Base-by-base conservation (phyloP, 2,329 filamentous ascomycete species). In the Microsporum canis region DNA sequence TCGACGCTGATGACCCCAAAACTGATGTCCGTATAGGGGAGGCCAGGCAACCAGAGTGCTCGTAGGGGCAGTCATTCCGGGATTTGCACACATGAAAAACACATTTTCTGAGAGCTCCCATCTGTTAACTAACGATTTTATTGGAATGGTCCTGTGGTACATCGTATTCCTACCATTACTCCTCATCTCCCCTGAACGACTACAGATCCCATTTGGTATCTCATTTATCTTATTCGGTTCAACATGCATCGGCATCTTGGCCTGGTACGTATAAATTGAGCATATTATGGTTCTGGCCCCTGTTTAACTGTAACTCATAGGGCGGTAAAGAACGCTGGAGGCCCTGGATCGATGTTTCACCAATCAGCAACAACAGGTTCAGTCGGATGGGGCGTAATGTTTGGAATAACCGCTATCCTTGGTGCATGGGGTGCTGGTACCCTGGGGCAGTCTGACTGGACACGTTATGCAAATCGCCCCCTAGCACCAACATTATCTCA, bases 381-480 rank as follows among this genome's bases (percentile, higher is more conserved):
- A 0, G 36, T 76, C 1, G 73, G 71, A 12, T 77, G 74, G 73
- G 67, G 69, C 33, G 71, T 73, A 38, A 65, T 76, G 47, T 66
- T 71, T 36, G 76, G 74, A 6, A 71, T 78, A 55, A 77, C 74
- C 8, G 73, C 73, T 0, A 71, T 74, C 3, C 75, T 79, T 23
- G 78, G 77, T 3, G 69, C 71, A 31, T 77, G 78, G 57, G 74
- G 76, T 4, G 75, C 76, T 3, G 77, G 77, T 2, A 34, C 57
- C 23, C 57, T 68, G 78, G 39, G 73, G 74, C 12, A 80, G 78
- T 64, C 77, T 77, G 77, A 79, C 67, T 79, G 75, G 65, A 72
- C 75, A 1, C 73, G 77, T 5, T 79, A 77, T 62, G 72, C 75
- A 3, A 65, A 68, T 31, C 65, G 65, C 12, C 66, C 65, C 53